Evolutionary conservation across 768 basidiomycete genomes (phyloP), one percentile per base, ranked within the genome.

Genomic region (Macrolepiota fuliginosa): DNA sequence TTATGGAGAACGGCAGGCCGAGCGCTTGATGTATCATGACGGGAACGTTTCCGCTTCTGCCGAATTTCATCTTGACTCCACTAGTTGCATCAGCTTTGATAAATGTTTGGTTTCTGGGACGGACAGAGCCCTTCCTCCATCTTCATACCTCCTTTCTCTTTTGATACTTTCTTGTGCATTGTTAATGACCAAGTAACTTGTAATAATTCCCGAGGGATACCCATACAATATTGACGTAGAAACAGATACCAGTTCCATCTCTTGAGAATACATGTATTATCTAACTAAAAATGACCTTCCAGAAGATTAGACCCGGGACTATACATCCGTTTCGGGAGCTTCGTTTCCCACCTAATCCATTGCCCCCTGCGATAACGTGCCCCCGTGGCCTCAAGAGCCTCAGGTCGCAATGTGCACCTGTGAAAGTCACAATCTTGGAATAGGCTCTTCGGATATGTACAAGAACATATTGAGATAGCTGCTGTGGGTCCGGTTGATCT

Each of bases 1-100:
- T 83, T 54, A 77, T 79, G 74, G 78, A 77, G 47, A 66, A 62
- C 29, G 66, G 65, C 3, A 59, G 56, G 35, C 12, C 46, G 13
- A 72, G 15, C 9, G 36, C 22, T 24, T 54, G 29, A 54, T 54
- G n/a, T 37, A 22, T 22, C n/a, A 19, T 25, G 37, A 17, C 53
- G 19, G 52, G 36, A 53, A 36, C 36, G 12, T 35, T 12, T 52
- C 13, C 11, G 12, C 24, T 54, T 11, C 17, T 35, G 24, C n/a
- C n/a, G 39, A 12, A 17, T 40, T 40, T 40, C 39, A 40, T 7
- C n/a, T 17, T n/a, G 17, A 19, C 17, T 7, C 19, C 2, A 19
- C 17, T 45, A 7, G n/a, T n/a, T 19, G 17, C 17, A n/a, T 19
- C 19, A 9, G 4, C 4, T 17, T 45, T 15, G 42, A 45, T 15